Evolutionary conservation across 164 flowering plant species (phyloP), one percentile per base, ranked within the genome.

Genomic region (Nelumbo lutea): DNA sequence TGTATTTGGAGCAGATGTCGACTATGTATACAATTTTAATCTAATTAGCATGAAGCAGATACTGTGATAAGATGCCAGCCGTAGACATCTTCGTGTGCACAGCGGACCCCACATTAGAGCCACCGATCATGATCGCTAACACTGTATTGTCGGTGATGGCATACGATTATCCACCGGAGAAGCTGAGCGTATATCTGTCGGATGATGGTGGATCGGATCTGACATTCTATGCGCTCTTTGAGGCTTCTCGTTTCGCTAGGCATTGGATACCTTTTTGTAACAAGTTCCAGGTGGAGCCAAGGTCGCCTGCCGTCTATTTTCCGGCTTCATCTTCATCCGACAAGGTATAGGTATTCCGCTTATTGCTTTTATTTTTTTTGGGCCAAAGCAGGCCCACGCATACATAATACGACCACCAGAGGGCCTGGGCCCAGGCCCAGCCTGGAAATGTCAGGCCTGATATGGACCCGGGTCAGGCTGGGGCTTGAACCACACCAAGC

Each of bases 211-310:
- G 82, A 0, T 85, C 86, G 9, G 73, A 74, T 1, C 60, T 83
- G 3, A 83, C 85, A 0, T 81, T 83, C 55, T 79, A 80, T 11
- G 88, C 86, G 3, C 65, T 85, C 3, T 14, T 83, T 10, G 83
- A 83, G 71, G 86, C 88, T 3, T 72, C 86, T 11, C 46, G 11
- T 13, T 85, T 83, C 62, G 40, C 81, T 0, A 77, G 67, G 65
- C 66, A 70, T 13, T 85, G 86, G 88, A 50, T 85, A 43, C 88
- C 88, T 4, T 85, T 76, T 45, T 85, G 86, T 76, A 81, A 60
- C 58, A 78, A 71, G 57, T 80, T 72, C 68, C 64, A 69, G 4
- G 65, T 85, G 11, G 76, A 72, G 50, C 79, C 79, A 3, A 73
- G 83, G 43, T 76, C 82, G 0, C 86, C 88, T 0, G 82, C 64